phyloP scores from a whole-genome alignment of 2,329 filamentous ascomycete genomes.

The Xylaria sp. region DNA sequence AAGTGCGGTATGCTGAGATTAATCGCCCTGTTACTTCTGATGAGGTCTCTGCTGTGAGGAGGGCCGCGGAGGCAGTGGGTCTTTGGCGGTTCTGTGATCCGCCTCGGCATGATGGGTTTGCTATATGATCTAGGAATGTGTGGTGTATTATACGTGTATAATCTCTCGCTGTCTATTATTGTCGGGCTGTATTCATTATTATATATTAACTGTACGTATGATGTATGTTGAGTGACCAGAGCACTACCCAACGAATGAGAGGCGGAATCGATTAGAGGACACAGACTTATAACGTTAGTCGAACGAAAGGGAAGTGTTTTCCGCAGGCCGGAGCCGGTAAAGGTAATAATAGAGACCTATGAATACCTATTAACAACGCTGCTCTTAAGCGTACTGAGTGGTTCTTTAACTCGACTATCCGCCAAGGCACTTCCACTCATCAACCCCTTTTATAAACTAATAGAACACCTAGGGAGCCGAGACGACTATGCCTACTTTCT shows the following conservation, averaged over 20 bases:
- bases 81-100: conserved; percentile 83
- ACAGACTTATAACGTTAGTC: no score
- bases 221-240: background rate
- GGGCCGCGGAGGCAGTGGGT: conserved; percentile 76
- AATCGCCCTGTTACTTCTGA: conserved; percentile 74
- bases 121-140: conserved; percentile 52
- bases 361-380: no score
- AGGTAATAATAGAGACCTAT: no score
- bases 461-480: no score
- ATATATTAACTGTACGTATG: background rate
- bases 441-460: no score
- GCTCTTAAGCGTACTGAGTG: no score
- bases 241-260: background rate
- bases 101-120: conserved; percentile 63
- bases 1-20: conserved; percentile 78
- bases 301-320: no score
- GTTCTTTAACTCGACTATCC: no score
- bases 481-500: no score
- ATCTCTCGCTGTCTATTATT: background rate
- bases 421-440: no score
- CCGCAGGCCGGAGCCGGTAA: no score
- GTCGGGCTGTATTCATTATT: no score
- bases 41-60: conserved; percentile 74
- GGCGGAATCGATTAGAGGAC: background rate
- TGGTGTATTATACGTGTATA: conserved; percentile 11